Percentiles rank a stretch among this genome's conserved stretches.
Evolutionary conservation across 2,329 filamentous ascomycete species (phyloP).

Genomic region (Talaromyces sp.): DNA sequence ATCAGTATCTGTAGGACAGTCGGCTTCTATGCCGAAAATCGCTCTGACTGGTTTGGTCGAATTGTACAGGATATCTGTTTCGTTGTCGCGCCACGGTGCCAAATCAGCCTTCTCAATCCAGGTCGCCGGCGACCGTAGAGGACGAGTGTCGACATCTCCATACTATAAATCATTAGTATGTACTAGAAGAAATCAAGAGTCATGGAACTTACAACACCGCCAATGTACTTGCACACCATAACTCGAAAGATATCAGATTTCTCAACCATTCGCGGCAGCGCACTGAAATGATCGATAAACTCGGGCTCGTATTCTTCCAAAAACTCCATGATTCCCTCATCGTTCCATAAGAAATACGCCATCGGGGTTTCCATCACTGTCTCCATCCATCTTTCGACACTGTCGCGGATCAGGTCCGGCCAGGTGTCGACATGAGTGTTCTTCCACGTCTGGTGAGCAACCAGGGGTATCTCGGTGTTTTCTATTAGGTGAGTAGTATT

Average conservation of each 20-base stretch:
- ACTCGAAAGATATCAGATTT: conserved; percentile 33
- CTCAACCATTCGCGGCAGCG: conserved; percentile 28
- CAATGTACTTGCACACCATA: conserved; percentile 30
- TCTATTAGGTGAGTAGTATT: conserved; percentile 20
- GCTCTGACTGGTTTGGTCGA: conserved; percentile 23
- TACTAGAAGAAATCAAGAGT: not conserved
- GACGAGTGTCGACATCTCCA: conserved; percentile 33
- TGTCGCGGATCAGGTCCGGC: conserved; percentile 24
- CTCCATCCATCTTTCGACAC: conserved; percentile 30
- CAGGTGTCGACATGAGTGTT: conserved; percentile 27
- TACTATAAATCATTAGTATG: conserved; percentile 24
- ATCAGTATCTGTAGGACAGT: conserved; percentile 26
- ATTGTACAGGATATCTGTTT: conserved; percentile 23
- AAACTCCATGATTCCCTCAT: conserved; percentile 29
- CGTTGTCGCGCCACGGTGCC: conserved; percentile 27
- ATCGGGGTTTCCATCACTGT: conserved; percentile 24
- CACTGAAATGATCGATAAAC: conserved; percentile 23
- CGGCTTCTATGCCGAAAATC: conserved; percentile 33
- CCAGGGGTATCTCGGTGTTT: conserved; percentile 29
- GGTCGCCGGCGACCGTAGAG: conserved; percentile 25
- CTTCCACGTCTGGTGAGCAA: conserved; percentile 36
- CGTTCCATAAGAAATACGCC: conserved; percentile 36
- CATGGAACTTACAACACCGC: conserved; percentile 18
- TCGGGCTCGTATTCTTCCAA: conserved; percentile 27
- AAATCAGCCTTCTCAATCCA: conserved; percentile 30